These are phyloP conservation scores for Limnanthes douglasii DNA, from an alignment of 345 rosid genomes.

Conservation along the genomic window DNA sequence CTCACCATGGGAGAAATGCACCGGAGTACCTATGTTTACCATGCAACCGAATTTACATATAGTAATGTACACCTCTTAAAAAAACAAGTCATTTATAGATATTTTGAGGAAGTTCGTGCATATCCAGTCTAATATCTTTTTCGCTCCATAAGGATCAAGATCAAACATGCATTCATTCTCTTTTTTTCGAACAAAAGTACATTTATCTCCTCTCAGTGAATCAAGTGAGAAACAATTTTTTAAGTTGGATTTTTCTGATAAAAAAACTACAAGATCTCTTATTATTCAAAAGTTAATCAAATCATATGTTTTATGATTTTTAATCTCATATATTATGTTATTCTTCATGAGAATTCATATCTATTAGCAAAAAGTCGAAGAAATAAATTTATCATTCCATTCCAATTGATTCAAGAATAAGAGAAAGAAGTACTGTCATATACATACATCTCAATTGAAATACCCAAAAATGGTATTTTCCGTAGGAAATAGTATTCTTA, in stretches of 20 bases:
- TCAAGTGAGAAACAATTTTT: no score
- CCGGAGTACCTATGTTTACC: constrained; percentile 3
- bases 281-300: background rate
- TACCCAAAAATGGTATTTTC: no score
- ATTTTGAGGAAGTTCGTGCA: constrained; percentile 1
- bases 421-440: no score
- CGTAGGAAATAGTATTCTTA: no score
- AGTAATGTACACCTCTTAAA: constrained; percentile 3
- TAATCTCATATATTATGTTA: background rate
- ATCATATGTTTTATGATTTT: background rate
- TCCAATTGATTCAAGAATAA: no score
- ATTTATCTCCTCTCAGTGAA: no score
- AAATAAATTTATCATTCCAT: no score
- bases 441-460: no score
- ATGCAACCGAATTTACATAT: constrained; percentile 2
- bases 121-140: background rate
- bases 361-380: no score
- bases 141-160: constrained; percentile 6
- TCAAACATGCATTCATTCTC: background rate
- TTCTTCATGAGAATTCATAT: background rate
- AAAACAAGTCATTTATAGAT: constrained; percentile 6
- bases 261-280: no score
- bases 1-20: constrained; percentile 5
- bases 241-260: no score
- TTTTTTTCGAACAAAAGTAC: background rate